Base-by-base conservation (phyloP, 1,139 yeast species). In the Schwanniomyces etchellsii region DNA sequence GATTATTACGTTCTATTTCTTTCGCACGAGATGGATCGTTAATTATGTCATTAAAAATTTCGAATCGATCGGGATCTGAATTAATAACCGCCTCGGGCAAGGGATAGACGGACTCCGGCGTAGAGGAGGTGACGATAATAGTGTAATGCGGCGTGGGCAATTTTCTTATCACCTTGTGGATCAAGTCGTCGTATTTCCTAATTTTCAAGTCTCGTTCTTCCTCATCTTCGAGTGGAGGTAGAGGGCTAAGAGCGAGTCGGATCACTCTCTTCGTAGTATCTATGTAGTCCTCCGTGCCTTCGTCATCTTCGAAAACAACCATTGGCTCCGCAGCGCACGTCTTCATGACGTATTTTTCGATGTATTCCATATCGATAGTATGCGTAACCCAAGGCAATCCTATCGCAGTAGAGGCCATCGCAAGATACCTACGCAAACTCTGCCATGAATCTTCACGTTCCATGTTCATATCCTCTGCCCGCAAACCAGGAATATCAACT, bases 401-500 rank as follows among this genome's bases (percentile, higher is more conserved):
- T 5, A 80, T 64, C 15, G 81, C 60, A 0, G 89, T 77, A 3
- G 89, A 81, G 7, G 86, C 64, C 49, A 72, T 60, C 16, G 67
- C 56, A 37, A 81, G 47, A 47, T 78, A 75, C 31, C 70, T 66
- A 31, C 80, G 59, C 15, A 83, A 45, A 39, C 71, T 65, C 1
- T 63, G 65, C 71, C 84, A 81, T 16, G 62, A 52, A 3, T 64
- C 61, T 29, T 55, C 55, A 16, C 52, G 46, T 2, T 24, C 18
- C 27, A 62, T 60, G 15, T 61, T 60, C 36, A 85, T 60, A 52
- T 85, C 95, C n/a, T 57, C 56, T 30, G 68, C 57, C 2, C 54
- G 53, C 32, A 85, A 52, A 0, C 93, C 93, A 0, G 95, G 95
- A 28, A 75, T 76, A 45, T 82, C 74, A 1, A 84, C 63, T 11